Evolutionary conservation across 2,329 filamentous ascomycete genomes (phyloP), one percentile per base, ranked within the genome.

Genomic region (Periconia sp.): DNA sequence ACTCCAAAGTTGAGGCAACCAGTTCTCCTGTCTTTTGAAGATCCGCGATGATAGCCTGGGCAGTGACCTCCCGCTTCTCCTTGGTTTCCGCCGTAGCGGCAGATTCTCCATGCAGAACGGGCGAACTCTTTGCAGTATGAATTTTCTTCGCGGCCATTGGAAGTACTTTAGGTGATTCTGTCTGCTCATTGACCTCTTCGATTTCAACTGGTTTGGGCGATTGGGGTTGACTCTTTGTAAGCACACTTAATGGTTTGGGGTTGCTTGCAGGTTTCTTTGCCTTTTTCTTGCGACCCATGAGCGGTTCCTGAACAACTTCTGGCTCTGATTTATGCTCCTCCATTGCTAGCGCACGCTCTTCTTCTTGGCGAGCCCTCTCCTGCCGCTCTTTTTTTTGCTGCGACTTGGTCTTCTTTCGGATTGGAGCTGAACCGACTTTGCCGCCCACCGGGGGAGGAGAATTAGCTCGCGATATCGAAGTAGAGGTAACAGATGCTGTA

Each of bases 261-360:
- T 42, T 70, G 44, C 41, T 72, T 54, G 63, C 69, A 58, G 47
- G 17, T 74, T 91, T 93, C 79, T 90, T 92, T 70, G 90, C 85
- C 76, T 93, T 94, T 79, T 91, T 93, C 79, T 92, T 92, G 49
- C 90, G 84, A 33, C 89, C 89, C 46, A 91, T 71, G 41, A 95
- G 88, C 0, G 91, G 90, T 8, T 85, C 90, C 60, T 83, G 78
- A 10, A 79, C 77, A n/a, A 75, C 70, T 58, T 85, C 83, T 57
- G 66, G 56, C 49, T 85, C 81, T 9, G 72, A 65, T 56, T 84
- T 82, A 9, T 59, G 59, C 3, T 74, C 72, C 20, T 74, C 72
- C 15, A 65, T 53, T 15, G 59, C 58, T 11, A 62, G 48, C 6
- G 58, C 59, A 55, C 86, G 80, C 33, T 80, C 81, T 52, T 89